phyloP scores from a whole-genome alignment of 2,329 filamentous ascomycete genomes.

The Parasarocladium wereldwijsianum region DNA sequence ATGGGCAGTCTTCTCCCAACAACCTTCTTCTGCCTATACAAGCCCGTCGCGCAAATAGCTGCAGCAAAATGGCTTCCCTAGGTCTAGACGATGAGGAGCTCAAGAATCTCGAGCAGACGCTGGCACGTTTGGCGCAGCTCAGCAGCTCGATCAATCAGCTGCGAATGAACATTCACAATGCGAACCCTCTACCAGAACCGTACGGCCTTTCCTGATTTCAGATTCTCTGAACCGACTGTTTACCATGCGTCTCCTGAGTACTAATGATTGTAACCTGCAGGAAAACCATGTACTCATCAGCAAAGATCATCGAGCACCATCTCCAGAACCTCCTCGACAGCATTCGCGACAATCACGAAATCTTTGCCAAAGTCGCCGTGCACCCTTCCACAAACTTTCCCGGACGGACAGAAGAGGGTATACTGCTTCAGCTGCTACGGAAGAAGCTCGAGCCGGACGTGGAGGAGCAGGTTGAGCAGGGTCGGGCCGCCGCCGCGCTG shows the following conservation, averaged over 20 bases:
- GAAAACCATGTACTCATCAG: constrained; percentile 58
- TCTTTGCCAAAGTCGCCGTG: constrained; percentile 56
- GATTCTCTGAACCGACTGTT: no score
- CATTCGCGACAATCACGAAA: constrained; percentile 47
- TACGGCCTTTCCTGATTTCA: no score
- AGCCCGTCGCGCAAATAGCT: no score
- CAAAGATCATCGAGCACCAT: constrained; percentile 56
- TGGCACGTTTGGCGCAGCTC: constrained; percentile 53
- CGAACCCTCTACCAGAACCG: constrained; percentile 54
- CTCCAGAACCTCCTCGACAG: constrained; percentile 52
- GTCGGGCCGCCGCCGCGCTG: constrained; percentile 30
- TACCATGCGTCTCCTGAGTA: no score
- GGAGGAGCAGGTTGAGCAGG: constrained; percentile 56
- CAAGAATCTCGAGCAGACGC: constrained; percentile 56
- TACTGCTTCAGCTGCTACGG: constrained; percentile 56
- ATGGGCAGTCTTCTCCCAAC: no score
- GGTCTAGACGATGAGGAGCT: constrained; percentile 42
- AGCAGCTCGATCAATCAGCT: constrained; percentile 54
- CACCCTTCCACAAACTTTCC: constrained; percentile 67
- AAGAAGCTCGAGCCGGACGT: constrained; percentile 73
- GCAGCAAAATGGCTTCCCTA: constrained; percentile 24
- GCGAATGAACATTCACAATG: constrained; percentile 42
- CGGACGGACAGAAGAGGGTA: constrained; percentile 48
- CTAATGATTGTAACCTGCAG: no score
- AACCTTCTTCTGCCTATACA: no score